Base-by-base conservation (phyloP, 805 yeast genomes). In the Candida bentonensis region DNA sequence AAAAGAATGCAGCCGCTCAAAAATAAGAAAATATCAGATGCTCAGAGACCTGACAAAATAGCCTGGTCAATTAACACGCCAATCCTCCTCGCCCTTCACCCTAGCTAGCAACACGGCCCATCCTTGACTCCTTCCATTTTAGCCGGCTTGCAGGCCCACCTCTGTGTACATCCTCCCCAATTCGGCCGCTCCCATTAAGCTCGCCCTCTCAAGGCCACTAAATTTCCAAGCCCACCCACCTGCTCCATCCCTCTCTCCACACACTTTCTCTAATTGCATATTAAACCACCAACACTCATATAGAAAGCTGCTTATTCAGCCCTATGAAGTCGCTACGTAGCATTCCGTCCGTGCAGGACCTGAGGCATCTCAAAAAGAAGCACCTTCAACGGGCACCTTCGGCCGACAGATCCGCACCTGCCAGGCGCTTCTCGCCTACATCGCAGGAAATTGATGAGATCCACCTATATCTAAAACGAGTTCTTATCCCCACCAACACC, bases 401-500 rank as follows among this genome's bases (percentile, higher is more conserved):
- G 17, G 36, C 36, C 7, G 36, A 30, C 7, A n/a, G n/a, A n/a
- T n/a, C n/a, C 27, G 27, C 27, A 7, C 27, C 27, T 13, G 17
- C 17, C 36, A 17, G 20, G 36, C 13, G 17, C n/a, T n/a, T n/a
- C n/a, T n/a, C n/a, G n/a, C 11, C 11, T 30, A 30, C 17, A 15
- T 30, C 36, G 13, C 20, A 4, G 36, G 36, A 30, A 11, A 17
- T 30, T 11, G 36, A 30, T 17, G 11, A 25, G 13, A 25, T 25
- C 13, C 27, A 25, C 13, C n/a, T 5, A 7, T 15, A 30, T 30
- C 20, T 30, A 5, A 30, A n/a, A 9, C 13, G 36, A 11, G 36
- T 30, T 17, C 36, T 30, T 9, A 9, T 30, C 70, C 50, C 20
- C 20, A 65, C 92, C 1, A 70, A 69, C 42, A 69, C 81, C 1